phyloP scores from a whole-genome alignment of 2,329 filamentous ascomycete genomes.

The Ramichloridium luteum region DNA sequence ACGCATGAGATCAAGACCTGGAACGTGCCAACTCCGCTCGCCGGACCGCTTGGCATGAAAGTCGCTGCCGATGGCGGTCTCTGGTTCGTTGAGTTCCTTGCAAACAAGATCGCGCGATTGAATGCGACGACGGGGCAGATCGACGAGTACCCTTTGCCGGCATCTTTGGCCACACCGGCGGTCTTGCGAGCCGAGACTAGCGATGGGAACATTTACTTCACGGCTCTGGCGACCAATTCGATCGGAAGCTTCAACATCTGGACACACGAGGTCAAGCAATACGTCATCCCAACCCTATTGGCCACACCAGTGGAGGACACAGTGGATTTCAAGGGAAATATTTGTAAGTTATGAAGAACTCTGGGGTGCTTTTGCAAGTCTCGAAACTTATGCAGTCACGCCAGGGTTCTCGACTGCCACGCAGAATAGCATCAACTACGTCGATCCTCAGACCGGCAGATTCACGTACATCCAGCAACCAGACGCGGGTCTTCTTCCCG shows the following conservation, averaged over 20 bases:
- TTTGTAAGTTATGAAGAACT: conserved; percentile 10
- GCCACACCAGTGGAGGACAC: conserved; percentile 12
- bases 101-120: conserved; percentile 15
- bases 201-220: conserved; percentile 14
- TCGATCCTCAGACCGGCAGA: conserved; percentile 11
- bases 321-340: conserved; percentile 12
- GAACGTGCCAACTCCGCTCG: conserved; percentile 12
- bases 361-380: too few species aligned
- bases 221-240: conserved; percentile 12
- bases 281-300: conserved; percentile 9
- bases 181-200: conserved; percentile 17
- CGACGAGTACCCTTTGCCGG: conserved; percentile 12
- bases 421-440: conserved; percentile 13
- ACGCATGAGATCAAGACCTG: conserved; percentile 12
- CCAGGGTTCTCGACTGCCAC: conserved; percentile 10
- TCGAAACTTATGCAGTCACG: background rate
- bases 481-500: conserved; percentile 7
- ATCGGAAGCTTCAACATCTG: conserved; percentile 14
- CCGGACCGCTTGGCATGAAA: conserved; percentile 12
- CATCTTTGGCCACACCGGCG: conserved; percentile 9
- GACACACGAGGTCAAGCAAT: conserved; percentile 10
- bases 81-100: conserved; percentile 16
- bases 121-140: conserved; percentile 9
- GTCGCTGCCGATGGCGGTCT: conserved; percentile 12
- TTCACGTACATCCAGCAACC: conserved; percentile 12